Evolutionary conservation across 2,329 filamentous ascomycete species (phyloP).

Genomic region (Xylariales sp.): DNA sequence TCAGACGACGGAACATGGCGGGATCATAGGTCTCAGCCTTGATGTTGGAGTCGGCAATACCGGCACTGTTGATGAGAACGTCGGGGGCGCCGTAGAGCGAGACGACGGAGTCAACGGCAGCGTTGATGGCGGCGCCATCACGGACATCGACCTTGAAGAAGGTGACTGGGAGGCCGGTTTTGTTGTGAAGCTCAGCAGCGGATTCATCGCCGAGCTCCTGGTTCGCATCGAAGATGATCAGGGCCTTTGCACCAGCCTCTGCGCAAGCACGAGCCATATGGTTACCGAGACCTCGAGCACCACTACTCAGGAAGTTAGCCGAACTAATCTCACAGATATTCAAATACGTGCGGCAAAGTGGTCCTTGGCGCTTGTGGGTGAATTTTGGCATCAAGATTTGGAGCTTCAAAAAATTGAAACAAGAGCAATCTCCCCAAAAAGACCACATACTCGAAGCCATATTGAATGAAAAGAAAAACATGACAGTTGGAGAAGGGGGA

Average conservation of each 20-base stretch:
- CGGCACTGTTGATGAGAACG: conserved; percentile 74
- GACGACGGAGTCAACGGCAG: conserved; percentile 62
- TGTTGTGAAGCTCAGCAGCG: conserved; percentile 64
- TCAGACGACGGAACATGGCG: conserved; percentile 71
- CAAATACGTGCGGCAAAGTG: too few species aligned
- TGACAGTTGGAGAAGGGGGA: too few species aligned
- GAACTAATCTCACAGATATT: too few species aligned
- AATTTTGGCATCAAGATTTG: too few species aligned
- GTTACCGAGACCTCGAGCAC: conserved; percentile 73
- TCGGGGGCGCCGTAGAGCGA: conserved; percentile 66
- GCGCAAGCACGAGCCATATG: conserved; percentile 74
- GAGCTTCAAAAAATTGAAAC: too few species aligned
- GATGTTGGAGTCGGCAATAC: conserved; percentile 81
- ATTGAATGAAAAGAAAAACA: too few species aligned
- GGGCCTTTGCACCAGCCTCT: conserved; percentile 69
- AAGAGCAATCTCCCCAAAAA: too few species aligned
- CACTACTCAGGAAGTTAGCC: conserved; percentile 42
- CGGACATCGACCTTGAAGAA: conserved; percentile 80
- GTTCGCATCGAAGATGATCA: conserved; percentile 74
- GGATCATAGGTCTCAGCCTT: conserved; percentile 74
- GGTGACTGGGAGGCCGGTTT: conserved; percentile 68
- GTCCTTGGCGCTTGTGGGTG: too few species aligned
- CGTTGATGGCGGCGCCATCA: conserved; percentile 64
- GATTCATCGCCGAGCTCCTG: conserved; percentile 68
- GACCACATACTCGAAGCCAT: too few species aligned